A percentile compares a stretch with the other conserved stretches of the same genome.
Conservation (phyloP, 257 asterid genomes). For the Schizonepeta tenuifolia region DNA sequence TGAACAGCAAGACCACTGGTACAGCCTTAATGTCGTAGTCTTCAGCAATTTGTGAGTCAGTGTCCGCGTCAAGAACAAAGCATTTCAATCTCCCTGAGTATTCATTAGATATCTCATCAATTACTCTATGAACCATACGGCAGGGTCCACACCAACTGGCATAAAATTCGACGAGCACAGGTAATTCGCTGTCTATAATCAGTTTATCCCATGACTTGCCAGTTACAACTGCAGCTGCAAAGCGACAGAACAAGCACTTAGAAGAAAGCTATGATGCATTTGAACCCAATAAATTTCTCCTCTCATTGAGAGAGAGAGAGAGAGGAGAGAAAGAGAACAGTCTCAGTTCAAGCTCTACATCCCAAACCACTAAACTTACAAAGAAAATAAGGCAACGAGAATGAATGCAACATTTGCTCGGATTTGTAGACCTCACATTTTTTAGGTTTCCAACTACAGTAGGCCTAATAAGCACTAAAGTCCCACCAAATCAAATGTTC, state of each 20-base stretch:
- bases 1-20: slow-evolving; percentile 85
- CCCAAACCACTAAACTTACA: too few species aligned
- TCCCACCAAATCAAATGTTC: slow-evolving; percentile 1
- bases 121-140: slow-evolving; percentile 87
- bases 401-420: background rate
- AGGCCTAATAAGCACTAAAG: background rate
- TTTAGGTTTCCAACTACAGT: slow-evolving; percentile 3
- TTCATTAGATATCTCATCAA: slow-evolving; percentile 79
- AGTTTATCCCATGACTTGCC: slow-evolving; percentile 77
- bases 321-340: too few species aligned
- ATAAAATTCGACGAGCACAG: slow-evolving; percentile 85
- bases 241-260: slow-evolving; percentile 11
- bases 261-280: slow-evolving; percentile 1
- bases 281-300: background rate
- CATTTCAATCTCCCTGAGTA: slow-evolving; percentile 78
- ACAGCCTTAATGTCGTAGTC: slow-evolving; percentile 81
- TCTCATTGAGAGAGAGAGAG: background rate
- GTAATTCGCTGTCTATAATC: slow-evolving; percentile 58
- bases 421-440: background rate
- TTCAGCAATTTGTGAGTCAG: slow-evolving; percentile 65
- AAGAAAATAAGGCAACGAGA: slow-evolving; percentile 11
- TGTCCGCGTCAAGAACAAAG: slow-evolving; percentile 70
- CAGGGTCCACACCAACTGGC: slow-evolving; percentile 98
- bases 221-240: slow-evolving; percentile 67
- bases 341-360: background rate